A percentile compares a stretch with the other conserved stretches of the same genome.
These are phyloP conservation scores for Phoma sp. DNA, from an alignment of 2,329 filamentous ascomycete genomes.

Conservation along the genomic window DNA sequence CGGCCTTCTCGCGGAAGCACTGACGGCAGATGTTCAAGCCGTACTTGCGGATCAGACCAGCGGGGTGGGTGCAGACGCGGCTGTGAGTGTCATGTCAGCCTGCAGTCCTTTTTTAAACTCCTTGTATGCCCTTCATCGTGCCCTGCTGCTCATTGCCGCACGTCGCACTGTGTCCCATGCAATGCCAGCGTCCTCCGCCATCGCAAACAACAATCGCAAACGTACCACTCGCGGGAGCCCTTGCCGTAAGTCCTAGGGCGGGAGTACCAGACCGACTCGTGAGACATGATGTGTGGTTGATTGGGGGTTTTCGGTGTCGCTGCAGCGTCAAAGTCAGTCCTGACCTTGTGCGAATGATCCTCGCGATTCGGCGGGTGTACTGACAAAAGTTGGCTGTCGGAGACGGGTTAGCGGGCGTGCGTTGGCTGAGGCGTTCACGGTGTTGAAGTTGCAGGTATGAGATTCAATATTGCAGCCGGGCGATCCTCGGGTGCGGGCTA, in stretches of 20 bases:
- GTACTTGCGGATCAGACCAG: constrained; percentile 99
- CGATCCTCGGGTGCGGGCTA: constrained; percentile 32
- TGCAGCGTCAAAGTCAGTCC: constrained; percentile 27
- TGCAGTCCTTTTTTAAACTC: constrained; percentile 15
- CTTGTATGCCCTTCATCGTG: constrained; percentile 12
- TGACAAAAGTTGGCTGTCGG: constrained; percentile 35
- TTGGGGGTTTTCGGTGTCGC: constrained; percentile 32
- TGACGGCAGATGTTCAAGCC: constrained; percentile 83
- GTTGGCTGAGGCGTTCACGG: constrained; percentile 39
- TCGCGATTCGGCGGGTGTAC: constrained; percentile 12
- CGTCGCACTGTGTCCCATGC: neutral
- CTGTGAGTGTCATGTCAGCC: constrained; percentile 54
- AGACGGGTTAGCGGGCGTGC: constrained; percentile 34
- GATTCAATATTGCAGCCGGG: constrained; percentile 35
- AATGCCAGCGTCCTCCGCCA: neutral
- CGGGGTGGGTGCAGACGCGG: constrained; percentile 90
- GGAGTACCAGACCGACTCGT: constrained; percentile 99
- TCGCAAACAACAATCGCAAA: constrained; percentile 31
- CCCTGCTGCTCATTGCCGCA: constrained; percentile 2
- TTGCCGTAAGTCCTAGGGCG: constrained; percentile 97
- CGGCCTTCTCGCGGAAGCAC: constrained; percentile 73
- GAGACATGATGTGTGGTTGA: constrained; percentile 70
- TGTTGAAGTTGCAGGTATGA: constrained; percentile 22
- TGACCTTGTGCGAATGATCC: neutral
- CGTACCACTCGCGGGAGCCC: constrained; percentile 92